These are phyloP conservation scores for Aspergillus texensis DNA, from an alignment of 2,329 filamentous ascomycete genomes.

Conservation along the genomic window DNA sequence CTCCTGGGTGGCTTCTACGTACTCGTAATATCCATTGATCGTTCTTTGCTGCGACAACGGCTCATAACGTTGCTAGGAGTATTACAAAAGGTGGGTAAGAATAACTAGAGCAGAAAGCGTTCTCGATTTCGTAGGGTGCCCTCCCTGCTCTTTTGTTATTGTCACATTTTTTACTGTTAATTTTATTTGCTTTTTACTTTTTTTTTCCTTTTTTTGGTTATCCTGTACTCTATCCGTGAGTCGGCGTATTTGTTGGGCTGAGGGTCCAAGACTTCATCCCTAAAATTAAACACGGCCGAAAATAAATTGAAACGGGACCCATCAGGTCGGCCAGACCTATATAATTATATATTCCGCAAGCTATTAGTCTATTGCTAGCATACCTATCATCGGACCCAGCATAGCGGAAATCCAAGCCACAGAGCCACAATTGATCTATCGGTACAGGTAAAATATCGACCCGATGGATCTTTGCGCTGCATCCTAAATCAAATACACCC, in stretches of 20 bases:
- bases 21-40: background rate
- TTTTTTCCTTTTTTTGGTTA: background rate
- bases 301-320: background rate
- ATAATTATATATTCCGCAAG: background rate
- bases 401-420: background rate
- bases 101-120: background rate
- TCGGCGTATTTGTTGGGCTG: background rate
- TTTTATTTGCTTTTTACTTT: background rate
- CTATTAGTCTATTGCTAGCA: background rate
- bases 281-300: background rate
- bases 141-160: no score
- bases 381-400: slow-evolving; percentile 1
- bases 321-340: background rate
- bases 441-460: background rate
- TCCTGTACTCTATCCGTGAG: background rate
- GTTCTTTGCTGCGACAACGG: no score
- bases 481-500: background rate
- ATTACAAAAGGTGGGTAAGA: background rate
- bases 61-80: background rate
- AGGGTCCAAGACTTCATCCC: background rate
- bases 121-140: no score
- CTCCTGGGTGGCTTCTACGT: background rate
- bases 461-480: slow-evolving; percentile 1
- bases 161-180: background rate
- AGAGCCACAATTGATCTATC: slow-evolving; percentile 5